Percentiles rank a stretch among this genome's conserved stretches.
phyloP scores from a whole-genome alignment of 1,284 basidiomycete species.

The Moniliophthora roreri region DNA sequence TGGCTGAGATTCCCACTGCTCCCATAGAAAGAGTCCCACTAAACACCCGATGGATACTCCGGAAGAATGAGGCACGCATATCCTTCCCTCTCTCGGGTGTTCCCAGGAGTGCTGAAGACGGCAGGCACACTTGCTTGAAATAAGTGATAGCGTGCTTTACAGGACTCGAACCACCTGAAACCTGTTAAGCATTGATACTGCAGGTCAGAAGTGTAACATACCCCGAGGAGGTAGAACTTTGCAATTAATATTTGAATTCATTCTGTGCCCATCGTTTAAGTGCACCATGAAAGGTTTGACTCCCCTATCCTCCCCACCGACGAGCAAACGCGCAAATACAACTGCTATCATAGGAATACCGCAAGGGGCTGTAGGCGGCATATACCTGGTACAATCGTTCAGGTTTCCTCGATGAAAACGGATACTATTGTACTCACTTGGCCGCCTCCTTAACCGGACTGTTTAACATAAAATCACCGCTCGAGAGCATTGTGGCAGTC shows the following conservation, averaged over 20 bases:
- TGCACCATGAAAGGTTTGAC: slow-evolving; percentile 26
- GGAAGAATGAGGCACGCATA: too few species aligned
- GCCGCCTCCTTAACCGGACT: slow-evolving; percentile 15
- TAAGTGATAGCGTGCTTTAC: slow-evolving; percentile 37
- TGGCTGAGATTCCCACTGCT: slow-evolving; percentile 17
- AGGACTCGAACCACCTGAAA: slow-evolving; percentile 27
- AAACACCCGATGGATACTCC: slow-evolving; percentile 37
- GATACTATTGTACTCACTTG: slow-evolving; percentile 17
- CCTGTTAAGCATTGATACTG: slow-evolving; percentile 22
- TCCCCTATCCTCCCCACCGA: slow-evolving; percentile 24
- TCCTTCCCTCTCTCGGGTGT: slow-evolving; percentile 22
- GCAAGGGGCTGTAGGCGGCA: too few species aligned
- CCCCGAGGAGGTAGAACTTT: background rate
- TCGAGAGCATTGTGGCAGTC: slow-evolving; percentile 32
- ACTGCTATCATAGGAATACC: too few species aligned
- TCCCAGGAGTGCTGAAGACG: slow-evolving; percentile 32
- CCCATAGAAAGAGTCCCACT: slow-evolving; percentile 37
- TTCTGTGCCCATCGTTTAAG: slow-evolving; percentile 25
- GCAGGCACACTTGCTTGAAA: slow-evolving; percentile 34
- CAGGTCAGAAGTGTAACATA: background rate
- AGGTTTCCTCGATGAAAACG: background rate
- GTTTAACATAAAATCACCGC: slow-evolving; percentile 30
- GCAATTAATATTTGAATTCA: slow-evolving; percentile 19
- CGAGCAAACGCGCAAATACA: slow-evolving; percentile 26
- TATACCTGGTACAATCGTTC: slow-evolving; percentile 34